Evolutionary conservation across 78 protist genomes (phyloP), one percentile per base, ranked within the genome.

Genomic region (Dictyostelium citrinum): DNA sequence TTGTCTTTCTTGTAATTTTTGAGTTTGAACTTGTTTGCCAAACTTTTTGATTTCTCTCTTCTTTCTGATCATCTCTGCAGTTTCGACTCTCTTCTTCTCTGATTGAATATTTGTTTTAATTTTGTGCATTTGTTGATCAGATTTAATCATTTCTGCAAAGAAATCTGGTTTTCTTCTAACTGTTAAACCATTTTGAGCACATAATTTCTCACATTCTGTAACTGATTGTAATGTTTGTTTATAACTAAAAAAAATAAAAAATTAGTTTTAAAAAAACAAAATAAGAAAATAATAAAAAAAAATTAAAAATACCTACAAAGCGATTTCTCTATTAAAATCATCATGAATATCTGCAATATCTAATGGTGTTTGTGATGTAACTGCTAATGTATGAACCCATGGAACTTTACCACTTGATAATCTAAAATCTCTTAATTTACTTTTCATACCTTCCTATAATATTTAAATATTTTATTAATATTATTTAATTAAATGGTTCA

Each of bases 61-160:
- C 84, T 91, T 83, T 68, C 93, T 93, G 31, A 93, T 92, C 43
- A 88, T 61, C 71, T 95, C 95, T 11, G 96, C 83, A 24, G 39
- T 81, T 37, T 88, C 96, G n/a, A 95, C 58, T 17, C 85, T 27
- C 46, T 90, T 75, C 76, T 90, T 95, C 39, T 97, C 95, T 9
- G 39, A 22, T 20, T 55, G 27, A 41, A 97, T 74, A 49, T 85
- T 91, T 14, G 67, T 1, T 82, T 88, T 88, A 31, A 95, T 91
- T 96, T 86, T 91, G 33, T 12, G 17, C 99, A 98, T 98, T 84
- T 98, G 98, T 49, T 72, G 70, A 90, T 98, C 99, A 20, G 97
- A 70, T 90, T 98, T 98, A 60, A 97, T 72, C 99, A 98, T 98
- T 82, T 98, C 99, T 20, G 99, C 99, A 96, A 84, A 98, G 84